phyloP scores from a whole-genome alignment of 345 rosid genomes.

The Gossypium arboreum region DNA sequence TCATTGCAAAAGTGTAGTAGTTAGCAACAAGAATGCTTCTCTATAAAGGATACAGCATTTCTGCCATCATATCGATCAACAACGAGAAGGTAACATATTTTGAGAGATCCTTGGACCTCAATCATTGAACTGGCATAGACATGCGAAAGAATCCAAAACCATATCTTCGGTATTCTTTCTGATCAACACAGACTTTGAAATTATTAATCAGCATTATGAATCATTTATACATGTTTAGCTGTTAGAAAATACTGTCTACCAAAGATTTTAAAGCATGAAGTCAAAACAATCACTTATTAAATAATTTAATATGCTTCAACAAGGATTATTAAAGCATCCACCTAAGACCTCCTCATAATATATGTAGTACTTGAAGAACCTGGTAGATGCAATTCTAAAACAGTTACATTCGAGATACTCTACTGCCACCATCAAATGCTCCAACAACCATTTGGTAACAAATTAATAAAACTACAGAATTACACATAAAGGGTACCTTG shows the following conservation, averaged over 20 bases:
- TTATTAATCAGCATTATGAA: not conserved
- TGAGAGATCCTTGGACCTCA: not conserved
- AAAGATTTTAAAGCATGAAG: not conserved
- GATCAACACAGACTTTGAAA: not conserved
- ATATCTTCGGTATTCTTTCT: slow-evolving; percentile 1
- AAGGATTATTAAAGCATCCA: not conserved
- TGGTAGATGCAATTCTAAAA: not conserved
- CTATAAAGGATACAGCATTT: not conserved
- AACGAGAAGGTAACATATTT: not conserved
- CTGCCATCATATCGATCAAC: not conserved
- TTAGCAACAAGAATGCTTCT: not conserved
- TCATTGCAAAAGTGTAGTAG: not conserved
- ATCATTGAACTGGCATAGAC: not conserved
- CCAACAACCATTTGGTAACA: not conserved
- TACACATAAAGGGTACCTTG: slow-evolving; percentile 48
- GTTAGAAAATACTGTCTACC: not conserved
- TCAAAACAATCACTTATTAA: not conserved
- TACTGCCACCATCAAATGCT: not conserved
- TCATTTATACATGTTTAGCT: not conserved
- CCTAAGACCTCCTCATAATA: not conserved
- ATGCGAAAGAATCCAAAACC: not conserved
- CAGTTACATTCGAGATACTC: not conserved
- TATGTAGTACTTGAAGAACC: not conserved
- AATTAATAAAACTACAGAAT: not conserved
- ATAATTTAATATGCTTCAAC: not conserved